Evolutionary conservation across 2,329 filamentous ascomycete genomes (phyloP), one percentile per base, ranked within the genome.

Genomic region (Fusarium illudens): DNA sequence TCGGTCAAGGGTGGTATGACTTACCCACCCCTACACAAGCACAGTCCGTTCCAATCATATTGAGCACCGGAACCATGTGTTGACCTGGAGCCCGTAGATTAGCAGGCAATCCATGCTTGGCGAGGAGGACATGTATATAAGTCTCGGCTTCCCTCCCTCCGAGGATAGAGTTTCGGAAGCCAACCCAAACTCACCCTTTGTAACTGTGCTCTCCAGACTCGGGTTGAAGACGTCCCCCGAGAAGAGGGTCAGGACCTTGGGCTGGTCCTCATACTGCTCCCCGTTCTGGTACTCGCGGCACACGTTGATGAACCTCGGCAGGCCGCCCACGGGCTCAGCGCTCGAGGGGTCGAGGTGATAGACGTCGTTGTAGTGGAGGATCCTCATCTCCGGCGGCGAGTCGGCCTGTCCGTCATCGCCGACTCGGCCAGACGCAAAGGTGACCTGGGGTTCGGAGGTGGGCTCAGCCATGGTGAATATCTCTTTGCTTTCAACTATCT

Each of bases 211-310:
- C 79, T 97, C 94, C 61, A 97, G 81, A 72, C 92, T 95, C 0
- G 94, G 94, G 76, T 97, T 97, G 80, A 96, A 97, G 10, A 91
- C 93, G 84, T 97, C 94, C 34, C 94, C 94, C 3, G 93, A 97
- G 79, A 97, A 97, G 71, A 97, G 85, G 1, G 92, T 94, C 52
- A 96, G 75, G 4, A 93, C 80, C 36, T 86, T 82, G 1, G 92
- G 82, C 75, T 92, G 90, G 17, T 81, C 87, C 50, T 83, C 77
- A 75, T 87, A 96, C 51, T 82, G 82, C 39, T 85, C 78, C 52
- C 87, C 84, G 2, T 86, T 79, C 52, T 89, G 88, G 75, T 97
- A 97, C 77, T 94, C 85, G 62, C 93, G 89, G 68, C 90, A 84
- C 25, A 96, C 81, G 4, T 89, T 90, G 76, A 96, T 90, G 80